Base-by-base conservation (phyloP, 768 basidiomycete species). In the Cyclocybe aegerita region DNA sequence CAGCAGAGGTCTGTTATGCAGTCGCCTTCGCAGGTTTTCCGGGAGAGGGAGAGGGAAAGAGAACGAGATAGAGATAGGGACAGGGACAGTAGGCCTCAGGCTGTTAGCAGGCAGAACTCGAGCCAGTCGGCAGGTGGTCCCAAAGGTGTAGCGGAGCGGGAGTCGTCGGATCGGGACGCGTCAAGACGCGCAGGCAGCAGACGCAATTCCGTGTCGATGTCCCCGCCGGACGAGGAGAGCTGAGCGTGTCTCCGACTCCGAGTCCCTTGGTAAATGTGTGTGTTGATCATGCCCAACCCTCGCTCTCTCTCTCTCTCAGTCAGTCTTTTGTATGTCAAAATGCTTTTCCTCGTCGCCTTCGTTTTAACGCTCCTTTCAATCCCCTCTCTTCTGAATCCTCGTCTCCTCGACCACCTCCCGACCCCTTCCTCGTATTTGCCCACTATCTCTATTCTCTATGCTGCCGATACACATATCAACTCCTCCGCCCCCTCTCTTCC, bases 131-230 rank as follows among this genome's bases (percentile, higher is more conserved):
- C 39, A 39, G 44, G 44, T 7, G 36, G 33, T 10, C 46, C 35
- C n/a, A 14, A 43, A 12, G 34, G 33, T 15, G 39, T 6, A 37
- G 29, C 16, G 16, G 46, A 48, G 29, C 32, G 44, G 23, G 50
- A 57, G 34, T 38, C 40, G 9, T 39, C 40, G 40, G 43, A 44
- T 34, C 55, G 48, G 32, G 57, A 44, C 44, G 49, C 50, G 48
- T 32, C 43, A 57, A 62, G 58, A 31, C 60, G 61, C 29, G 50
- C 53, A 12, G 69, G 58, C 37, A 71, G 71, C 58, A 65, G 70
- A 40, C 60, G 73, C 45, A 68, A 70, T 45, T 72, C 72, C n/a
- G 55, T 70, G 23, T 59, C 62, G 39, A 69, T 72, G 71, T 61
- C 67, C 7, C 64, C 66, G 29, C 66, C 68, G 9, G 70, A 67